Base-by-base conservation (phyloP, 768 basidiomycete species). In the Mycena galopus region DNA sequence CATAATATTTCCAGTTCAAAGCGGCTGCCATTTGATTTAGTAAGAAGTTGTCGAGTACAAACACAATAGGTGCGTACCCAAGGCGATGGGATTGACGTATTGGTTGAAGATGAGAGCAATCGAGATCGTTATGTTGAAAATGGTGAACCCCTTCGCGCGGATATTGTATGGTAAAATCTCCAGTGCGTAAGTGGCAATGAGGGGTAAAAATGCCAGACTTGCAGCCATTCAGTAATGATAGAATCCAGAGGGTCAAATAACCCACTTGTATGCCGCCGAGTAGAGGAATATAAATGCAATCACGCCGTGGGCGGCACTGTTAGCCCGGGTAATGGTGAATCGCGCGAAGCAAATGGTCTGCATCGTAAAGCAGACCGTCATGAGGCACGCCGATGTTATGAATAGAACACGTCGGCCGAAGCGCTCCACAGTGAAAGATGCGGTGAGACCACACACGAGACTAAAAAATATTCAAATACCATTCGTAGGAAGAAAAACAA, bases 51-150 rank as follows among this genome's bases (percentile, higher is more conserved):
- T 56, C 79, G n/a, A n/a, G n/a, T n/a, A n/a, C n/a, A n/a, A n/a
- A n/a, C n/a, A n/a, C n/a, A n/a, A n/a, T n/a, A n/a, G n/a, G n/a
- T n/a, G n/a, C n/a, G 56, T 69, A 79, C 80, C 86, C 50, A 95
- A 84, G 39, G 93, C 94, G 78, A 94, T 88, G 42, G 94, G 95
- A 85, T 96, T 96, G 79, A 92, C 90, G 77, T 95, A 94, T 82
- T 95, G 94, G 80, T 95, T 96, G 83, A 97, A 94, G 80, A 97
- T 93, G 74, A 96, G 90, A 6, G 94, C 88, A 66, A 92, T 74
- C 12, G 93, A 94, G 78, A 94, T 89, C 71, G 88, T 83, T 79
- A 96, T 92, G 83, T 90, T 93, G 86, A 96, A 94, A 65, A 95
- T 77, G 73, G 88, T 93, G 85, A 94, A 91, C 61, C 95, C 94